phyloP scores from a whole-genome alignment of 306 rosid species.

The Acacia confusa region DNA sequence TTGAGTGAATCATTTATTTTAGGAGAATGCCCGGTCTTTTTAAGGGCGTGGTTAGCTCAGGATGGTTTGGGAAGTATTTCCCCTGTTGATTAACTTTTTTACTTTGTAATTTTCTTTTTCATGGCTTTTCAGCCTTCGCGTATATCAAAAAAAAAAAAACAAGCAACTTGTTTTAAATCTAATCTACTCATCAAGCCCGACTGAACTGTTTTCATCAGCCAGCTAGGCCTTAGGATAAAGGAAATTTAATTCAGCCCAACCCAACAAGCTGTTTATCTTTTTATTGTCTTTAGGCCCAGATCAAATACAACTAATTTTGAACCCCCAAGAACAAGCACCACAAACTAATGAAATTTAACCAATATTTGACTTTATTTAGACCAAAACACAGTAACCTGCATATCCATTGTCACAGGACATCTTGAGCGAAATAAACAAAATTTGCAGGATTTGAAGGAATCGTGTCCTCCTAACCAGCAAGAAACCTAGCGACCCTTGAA shows the following conservation, averaged over 20 bases:
- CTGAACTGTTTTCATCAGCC: background rate
- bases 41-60: no score
- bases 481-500: conserved; percentile 9
- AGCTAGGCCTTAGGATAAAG: background rate
- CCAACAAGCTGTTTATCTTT: background rate
- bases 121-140: no score
- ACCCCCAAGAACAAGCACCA: background rate
- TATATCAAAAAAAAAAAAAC: no score
- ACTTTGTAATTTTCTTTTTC: no score
- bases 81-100: no score
- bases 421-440: conserved; percentile 37
- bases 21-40: no score
- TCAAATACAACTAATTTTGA: background rate
- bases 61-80: no score
- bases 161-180: background rate
- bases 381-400: conserved; percentile 1
- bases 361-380: conserved; percentile 36
- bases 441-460: conserved; percentile 34
- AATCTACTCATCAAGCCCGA: background rate
- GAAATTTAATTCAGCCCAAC: background rate
- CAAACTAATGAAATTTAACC: background rate
- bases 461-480: conserved; percentile 38
- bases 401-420: conserved; percentile 15
- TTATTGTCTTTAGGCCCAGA: background rate
- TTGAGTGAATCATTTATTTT: no score